Evolutionary conservation across 1,284 basidiomycete species (phyloP).

Genomic region (Austroboletus novae-zelandiae): DNA sequence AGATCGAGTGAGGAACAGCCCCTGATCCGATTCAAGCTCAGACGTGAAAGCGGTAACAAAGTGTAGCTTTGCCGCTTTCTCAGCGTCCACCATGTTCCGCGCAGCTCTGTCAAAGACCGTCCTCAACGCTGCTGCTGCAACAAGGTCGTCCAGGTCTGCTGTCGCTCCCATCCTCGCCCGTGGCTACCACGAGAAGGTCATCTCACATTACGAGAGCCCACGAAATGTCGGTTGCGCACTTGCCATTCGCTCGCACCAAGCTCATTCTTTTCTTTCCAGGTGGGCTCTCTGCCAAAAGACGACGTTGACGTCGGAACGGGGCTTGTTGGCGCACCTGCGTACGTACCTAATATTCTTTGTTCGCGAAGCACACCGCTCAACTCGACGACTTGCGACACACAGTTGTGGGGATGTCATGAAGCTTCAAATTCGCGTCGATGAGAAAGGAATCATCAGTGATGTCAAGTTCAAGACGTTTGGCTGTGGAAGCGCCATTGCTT

Average conservation of each 20-base stretch:
- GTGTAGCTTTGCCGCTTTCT: slow-evolving; percentile 19
- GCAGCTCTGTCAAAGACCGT: slow-evolving; percentile 54
- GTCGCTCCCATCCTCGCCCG: slow-evolving; percentile 54
- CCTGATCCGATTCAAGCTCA: slow-evolving; percentile 26
- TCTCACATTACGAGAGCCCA: slow-evolving; percentile 94
- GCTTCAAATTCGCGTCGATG: slow-evolving; percentile 96
- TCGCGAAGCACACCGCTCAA: slow-evolving; percentile 13
- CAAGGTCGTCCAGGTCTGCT: slow-evolving; percentile 40
- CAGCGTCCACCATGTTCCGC: slow-evolving; percentile 61
- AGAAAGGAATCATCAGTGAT: slow-evolving; percentile 92
- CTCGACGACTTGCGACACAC: slow-evolving; percentile 3
- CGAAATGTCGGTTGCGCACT: slow-evolving; percentile 72
- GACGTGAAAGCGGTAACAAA: slow-evolving; percentile 10
- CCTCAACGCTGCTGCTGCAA: slow-evolving; percentile 42
- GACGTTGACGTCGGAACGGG: slow-evolving; percentile 95
- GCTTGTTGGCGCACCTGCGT: slow-evolving; percentile 97
- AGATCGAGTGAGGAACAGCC: neutral
- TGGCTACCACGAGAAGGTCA: slow-evolving; percentile 90
- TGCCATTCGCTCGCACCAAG: slow-evolving; percentile 32
- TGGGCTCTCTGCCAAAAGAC: slow-evolving; percentile 91
- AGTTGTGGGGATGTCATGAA: slow-evolving; percentile 97
- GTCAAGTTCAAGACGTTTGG: slow-evolving; percentile 99
- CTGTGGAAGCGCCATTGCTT: slow-evolving; percentile 96
- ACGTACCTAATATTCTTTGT: slow-evolving; percentile 41
- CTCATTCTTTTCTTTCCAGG: slow-evolving; percentile 61